Base-by-base conservation (phyloP, 2,329 filamentous ascomycete genomes). In the Alternaria viburni region DNA sequence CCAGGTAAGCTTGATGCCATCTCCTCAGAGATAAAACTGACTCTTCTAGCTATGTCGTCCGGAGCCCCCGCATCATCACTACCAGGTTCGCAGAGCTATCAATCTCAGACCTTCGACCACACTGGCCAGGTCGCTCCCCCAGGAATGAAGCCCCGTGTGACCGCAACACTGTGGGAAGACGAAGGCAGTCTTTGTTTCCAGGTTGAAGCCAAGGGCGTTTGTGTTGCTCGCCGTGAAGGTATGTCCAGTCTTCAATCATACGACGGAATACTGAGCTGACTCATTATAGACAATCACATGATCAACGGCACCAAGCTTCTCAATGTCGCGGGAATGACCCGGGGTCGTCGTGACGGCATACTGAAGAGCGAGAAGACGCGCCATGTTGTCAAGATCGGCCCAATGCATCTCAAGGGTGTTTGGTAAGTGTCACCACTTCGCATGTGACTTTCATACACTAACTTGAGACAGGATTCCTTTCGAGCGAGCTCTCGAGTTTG, bases 181-280 rank as follows among this genome's bases (percentile, higher is more conserved):
- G 96, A 99, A 77, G 96, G 96, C 32, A 98, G 93, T 77, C 85
- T 98, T 28, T 99, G 96, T 82, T 99, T 98, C 78, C 96, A 98
- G 79, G 96, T 98, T 2, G 96, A 98, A 81, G 95, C 96, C 4
- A 91, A 96, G 70, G 95, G 95, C 51, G 95, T 99, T 57, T 99
- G 96, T 79, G 96, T 98, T 61, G 95, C 95, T 57, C 89, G 96
- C 70, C 87, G 96, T 78, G 95, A 98, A 88, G 93, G 93, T 96
- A 54, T 36, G 62, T 49, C 7, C 6, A 6, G 23, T 15, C 36
- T 41, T 82, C 30, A 10, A 13, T 43, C 17, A 26, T 3, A 4
- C 36, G 10, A 3, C 8, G 25, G 15, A 32, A 11, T 12, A 9
- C 9, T 15, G 3, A 17, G 25, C 51, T 67, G 44, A 66, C 55